A percentile compares a stretch with the other conserved stretches of the same genome.
Conservation (phyloP, 495 filamentous ascomycete species). For the Podospora tetraspora region DNA sequence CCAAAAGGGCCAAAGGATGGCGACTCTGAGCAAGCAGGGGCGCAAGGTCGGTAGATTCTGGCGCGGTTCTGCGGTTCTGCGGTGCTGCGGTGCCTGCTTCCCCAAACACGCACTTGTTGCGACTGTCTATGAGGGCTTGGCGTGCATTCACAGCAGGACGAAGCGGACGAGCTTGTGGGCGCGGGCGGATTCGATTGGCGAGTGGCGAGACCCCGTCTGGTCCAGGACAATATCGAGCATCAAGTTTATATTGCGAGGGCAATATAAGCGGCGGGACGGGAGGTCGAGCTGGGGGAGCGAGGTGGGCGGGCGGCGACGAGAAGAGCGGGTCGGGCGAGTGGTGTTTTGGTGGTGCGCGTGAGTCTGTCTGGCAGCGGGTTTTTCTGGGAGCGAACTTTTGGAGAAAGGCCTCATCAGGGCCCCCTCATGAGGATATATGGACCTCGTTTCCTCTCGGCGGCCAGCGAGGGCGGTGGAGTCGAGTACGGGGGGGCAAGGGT, state of each 20-base stretch:
- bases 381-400: slow-evolving; percentile 20
- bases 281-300: slow-evolving; percentile 21
- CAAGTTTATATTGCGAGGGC: slow-evolving; percentile 35
- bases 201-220: slow-evolving; percentile 21
- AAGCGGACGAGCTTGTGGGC: slow-evolving; percentile 27
- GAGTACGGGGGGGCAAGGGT: slow-evolving; percentile 18
- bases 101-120: slow-evolving; percentile 22
- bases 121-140: slow-evolving; percentile 31
- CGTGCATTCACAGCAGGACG: slow-evolving; percentile 32
- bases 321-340: slow-evolving; percentile 4
- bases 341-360: slow-evolving; percentile 14
- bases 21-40: slow-evolving; percentile 27
- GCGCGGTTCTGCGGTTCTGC: slow-evolving; percentile 18
- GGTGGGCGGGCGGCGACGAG: slow-evolving; percentile 12
- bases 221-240: slow-evolving; percentile 36
- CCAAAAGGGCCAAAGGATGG: slow-evolving; percentile 38
- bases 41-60: slow-evolving; percentile 29
- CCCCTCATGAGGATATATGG: slow-evolving; percentile 33
- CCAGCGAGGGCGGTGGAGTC: slow-evolving; percentile 17
- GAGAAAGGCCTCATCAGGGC: slow-evolving; percentile 23
- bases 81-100: slow-evolving; percentile 19
- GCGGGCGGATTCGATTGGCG: slow-evolving; percentile 30
- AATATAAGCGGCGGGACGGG: slow-evolving; percentile 40
- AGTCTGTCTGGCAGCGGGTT: slow-evolving; percentile 15
- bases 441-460: slow-evolving; percentile 16